These are phyloP conservation scores for Xylaria longipes DNA, from an alignment of 495 filamentous ascomycete genomes.

Conservation along the genomic window DNA sequence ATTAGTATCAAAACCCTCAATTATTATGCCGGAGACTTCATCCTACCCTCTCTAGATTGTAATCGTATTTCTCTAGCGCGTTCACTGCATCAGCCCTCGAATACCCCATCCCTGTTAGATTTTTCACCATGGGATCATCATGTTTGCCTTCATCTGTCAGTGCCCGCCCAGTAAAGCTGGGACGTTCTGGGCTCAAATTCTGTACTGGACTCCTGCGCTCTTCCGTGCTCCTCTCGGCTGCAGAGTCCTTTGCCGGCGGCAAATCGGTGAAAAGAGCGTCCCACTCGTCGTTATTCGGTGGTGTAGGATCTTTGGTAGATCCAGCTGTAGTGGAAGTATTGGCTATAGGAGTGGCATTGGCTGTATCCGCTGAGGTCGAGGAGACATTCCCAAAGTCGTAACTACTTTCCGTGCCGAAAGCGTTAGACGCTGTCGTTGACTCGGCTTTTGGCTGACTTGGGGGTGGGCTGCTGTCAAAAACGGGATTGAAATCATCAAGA, in stretches of 20 bases:
- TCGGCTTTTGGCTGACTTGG: constrained; percentile 60
- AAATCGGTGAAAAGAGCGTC: constrained; percentile 90
- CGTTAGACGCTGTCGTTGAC: constrained; percentile 42
- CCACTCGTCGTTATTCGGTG: constrained; percentile 79
- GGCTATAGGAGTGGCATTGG: constrained; percentile 60
- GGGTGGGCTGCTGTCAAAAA: constrained; percentile 65
- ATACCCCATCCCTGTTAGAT: constrained; percentile 92
- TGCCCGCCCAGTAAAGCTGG: constrained; percentile 62
- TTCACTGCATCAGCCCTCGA: constrained; percentile 75
- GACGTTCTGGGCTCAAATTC: constrained; percentile 46
- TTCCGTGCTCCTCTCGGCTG: constrained; percentile 36
- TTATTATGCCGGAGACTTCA: constrained; percentile 25
- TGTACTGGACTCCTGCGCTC: constrained; percentile 38
- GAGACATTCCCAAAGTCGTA: constrained; percentile 57
- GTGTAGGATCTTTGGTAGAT: constrained; percentile 40
- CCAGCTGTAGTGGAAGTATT: constrained; percentile 42
- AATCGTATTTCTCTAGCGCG: constrained; percentile 93
- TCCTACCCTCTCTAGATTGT: constrained; percentile 92
- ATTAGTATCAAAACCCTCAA: constrained; percentile 38
- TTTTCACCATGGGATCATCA: constrained; percentile 91
- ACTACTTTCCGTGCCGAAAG: constrained; percentile 55
- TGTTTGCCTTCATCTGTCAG: constrained; percentile 76
- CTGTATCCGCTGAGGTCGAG: constrained; percentile 51
- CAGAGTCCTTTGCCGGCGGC: constrained; percentile 59
- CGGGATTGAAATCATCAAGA: constrained; percentile 70